Evolutionary conservation across 192 early-diverging fungal species (phyloP).

Genomic region (Coemansia sp.): DNA sequence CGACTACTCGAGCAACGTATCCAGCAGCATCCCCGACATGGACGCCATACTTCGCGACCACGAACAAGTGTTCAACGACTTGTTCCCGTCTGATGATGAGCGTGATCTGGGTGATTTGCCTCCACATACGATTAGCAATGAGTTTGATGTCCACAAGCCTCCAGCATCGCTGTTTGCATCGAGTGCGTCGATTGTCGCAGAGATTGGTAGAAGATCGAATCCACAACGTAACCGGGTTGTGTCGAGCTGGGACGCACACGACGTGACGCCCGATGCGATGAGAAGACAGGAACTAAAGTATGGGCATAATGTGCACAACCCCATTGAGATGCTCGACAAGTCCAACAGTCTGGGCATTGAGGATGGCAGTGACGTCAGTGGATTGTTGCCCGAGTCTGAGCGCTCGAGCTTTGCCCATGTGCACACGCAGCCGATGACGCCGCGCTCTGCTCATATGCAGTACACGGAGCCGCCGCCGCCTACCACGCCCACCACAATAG

Average conservation of each 20-base stretch:
- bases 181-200: conserved; percentile 43
- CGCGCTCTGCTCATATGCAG: not conserved
- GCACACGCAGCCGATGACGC: not conserved
- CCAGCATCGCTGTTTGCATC: conserved; percentile 48
- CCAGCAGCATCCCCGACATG: conserved; percentile 30
- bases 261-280: conserved; percentile 37
- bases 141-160: conserved; percentile 16
- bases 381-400: conserved; percentile 23
- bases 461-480: conserved; percentile 19
- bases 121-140: conserved; percentile 12
- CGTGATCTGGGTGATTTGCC: not conserved
- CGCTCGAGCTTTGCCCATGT: not conserved
- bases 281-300: conserved; percentile 32
- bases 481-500: conserved; percentile 46
- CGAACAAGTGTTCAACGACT: conserved; percentile 36
- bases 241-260: conserved; percentile 46
- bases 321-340: conserved; percentile 40
- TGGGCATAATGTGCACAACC: conserved; percentile 8
- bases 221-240: conserved; percentile 11
- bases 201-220: conserved; percentile 15
- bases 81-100: conserved; percentile 12
- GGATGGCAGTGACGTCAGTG: conserved; percentile 31
- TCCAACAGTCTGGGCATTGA: conserved; percentile 48
- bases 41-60: conserved; percentile 42
- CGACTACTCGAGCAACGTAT: conserved; percentile 2